Base-by-base conservation (phyloP, 2,329 filamentous ascomycete species). In the Colletotrichum theobromicola region DNA sequence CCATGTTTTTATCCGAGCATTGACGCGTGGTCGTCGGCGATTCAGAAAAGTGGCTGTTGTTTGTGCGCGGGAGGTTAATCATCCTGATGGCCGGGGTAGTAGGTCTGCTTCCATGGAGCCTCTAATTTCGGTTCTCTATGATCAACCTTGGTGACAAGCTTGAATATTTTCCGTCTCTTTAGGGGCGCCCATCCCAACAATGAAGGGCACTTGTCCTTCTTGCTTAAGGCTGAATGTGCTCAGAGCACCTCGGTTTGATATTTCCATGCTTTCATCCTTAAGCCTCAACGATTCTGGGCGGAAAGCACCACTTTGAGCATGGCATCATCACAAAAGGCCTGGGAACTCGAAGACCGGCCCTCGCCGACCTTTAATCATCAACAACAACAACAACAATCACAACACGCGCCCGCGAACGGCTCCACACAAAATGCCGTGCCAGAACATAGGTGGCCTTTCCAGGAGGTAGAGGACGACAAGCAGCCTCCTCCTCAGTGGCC, bases 341-440 rank as follows among this genome's bases (percentile, higher is more conserved):
- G 71, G 67, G 67, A 74, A 37, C 61, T 71, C 16, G 50, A 74
- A 16, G 67, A 71, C 32, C 67, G 61, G 35, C 21, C 50, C n/a
- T 28, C n/a, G 34, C 34, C 66, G 24, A 61, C 57, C 30, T 18
- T 50, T 7, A 24, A 35, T 7, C 66, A 58, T 10, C 26, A 34
- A 10, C 60, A 18, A 15, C 58, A 30, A 50, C 57, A 32, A 13
- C n/a, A 18, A n/a, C 46, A 18, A 9, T n/a, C n/a, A 53, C 24
- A 53, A 13, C 30, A 34, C 12, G 42, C n/a, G 42, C 42, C 42
- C n/a, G 42, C 26, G 26, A 16, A 57, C 7, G 57, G 21, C 9
- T 34, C 70, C 10, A 34, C 18, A 55, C 32, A 18, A n/a, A 32
- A 55, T 5, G 34, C 8, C 42, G 5, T 15, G 5, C 24, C 64